Evolutionary conservation across 495 filamentous ascomycete genomes (phyloP), one percentile per base, ranked within the genome.

Genomic region (Stereocaulon alpinum): DNA sequence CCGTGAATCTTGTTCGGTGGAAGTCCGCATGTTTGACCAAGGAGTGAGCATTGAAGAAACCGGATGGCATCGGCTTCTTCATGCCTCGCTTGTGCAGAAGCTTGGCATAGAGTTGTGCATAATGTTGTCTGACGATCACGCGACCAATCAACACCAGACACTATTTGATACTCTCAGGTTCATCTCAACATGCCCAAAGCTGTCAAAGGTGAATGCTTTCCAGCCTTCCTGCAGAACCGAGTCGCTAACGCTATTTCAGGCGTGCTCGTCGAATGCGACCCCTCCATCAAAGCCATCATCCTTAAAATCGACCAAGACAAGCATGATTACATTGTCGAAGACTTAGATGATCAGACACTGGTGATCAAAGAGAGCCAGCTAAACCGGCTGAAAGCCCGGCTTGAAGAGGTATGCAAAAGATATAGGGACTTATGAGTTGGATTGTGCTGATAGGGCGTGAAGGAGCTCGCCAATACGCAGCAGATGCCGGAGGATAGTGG

Each of bases 281-380:
- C 85, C 6, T 86, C 84, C 47, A 86, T 88, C 72, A 88, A 87
- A 69, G 83, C 86, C 42, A 87, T 88, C 68, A 82, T 89, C 63
- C 73, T 82, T 42, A 86, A 86, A 61, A 86, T 88, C 71, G 83
- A 89, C 63, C 74, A 77, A 56, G 77, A 83, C 59, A 69, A 75
- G 59, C 81, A 87, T 66, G 84, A 85, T 62, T 87, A 85, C 67
- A 87, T 89, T 57, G 79, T 88, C 59, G 86, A 89, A 67, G 86
- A 89, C 49, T 72, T 89, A 2, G 87, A 89, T 66, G 87, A 89
- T 64, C 76, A 82, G 57, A 75, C 75, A 43, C 73, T 91, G 2
- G 77, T 91, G 2, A 81, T 90, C 61, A 88, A 88, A 67, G 86
- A 89, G 65, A 78, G 71, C 63, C 81, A 82, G 67, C 76, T 89